Evolutionary conservation across 768 basidiomycete genomes (phyloP), one percentile per base, ranked within the genome.

Genomic region (Podaxis carcinomalis): DNA sequence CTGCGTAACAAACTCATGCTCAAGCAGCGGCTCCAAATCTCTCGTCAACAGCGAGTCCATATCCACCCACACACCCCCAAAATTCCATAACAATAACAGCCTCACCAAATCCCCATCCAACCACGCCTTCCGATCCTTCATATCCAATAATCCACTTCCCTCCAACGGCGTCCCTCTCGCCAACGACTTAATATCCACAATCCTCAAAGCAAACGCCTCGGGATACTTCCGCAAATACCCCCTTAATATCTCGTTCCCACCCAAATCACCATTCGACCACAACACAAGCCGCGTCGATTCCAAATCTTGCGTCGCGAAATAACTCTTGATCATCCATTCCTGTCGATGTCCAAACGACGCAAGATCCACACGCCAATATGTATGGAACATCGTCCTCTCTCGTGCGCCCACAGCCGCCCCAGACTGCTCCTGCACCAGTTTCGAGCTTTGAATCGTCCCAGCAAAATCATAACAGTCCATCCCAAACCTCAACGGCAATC

Each of bases 1-100:
- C 68, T 99, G 95, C 1, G 93, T 96, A 9, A 98, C 93, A 70
- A 95, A 99, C 73, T 99, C 96, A 68, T 93, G 90, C 71, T 97
- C 95, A 5, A 91, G 80, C 58, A 98, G 77, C 7, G 95, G 94
- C 2, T 87, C 78, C 36, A 98, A 75, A 74, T 95, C 92, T 57
- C 96, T 78, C 49, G 93, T 96, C 64, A 98, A 77, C 57, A 98
- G 80, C 54, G 91, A 91, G 73, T 99, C 96, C 94, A 98, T 97
- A 71, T 99, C 96, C 51, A 98, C 80, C 96, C 96, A 98, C 23
- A 97, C 85, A 0, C 96, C 96, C 1, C 96, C 96, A 68, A 83
- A 86, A 63, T 84, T 86, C 92, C 95, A 98, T 36, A 97, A 75
- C 28, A 95, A 83, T 62, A 99, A 76, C 65, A 98, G 69, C 54